phyloP scores from a whole-genome alignment of 2,329 filamentous ascomycete genomes.

The Penicillium thymicola region DNA sequence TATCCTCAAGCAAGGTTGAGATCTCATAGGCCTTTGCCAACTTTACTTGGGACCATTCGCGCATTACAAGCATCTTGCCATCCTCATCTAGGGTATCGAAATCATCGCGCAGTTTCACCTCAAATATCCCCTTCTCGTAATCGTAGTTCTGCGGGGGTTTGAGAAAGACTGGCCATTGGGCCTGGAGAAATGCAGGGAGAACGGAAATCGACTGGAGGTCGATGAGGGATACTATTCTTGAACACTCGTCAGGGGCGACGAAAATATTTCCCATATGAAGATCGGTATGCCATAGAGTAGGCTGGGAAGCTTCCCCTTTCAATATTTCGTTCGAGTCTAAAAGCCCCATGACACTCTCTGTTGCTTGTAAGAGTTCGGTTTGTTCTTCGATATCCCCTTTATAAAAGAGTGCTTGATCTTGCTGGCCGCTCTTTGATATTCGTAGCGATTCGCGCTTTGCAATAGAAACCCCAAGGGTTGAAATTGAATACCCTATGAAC shows the following conservation, averaged over 20 bases:
- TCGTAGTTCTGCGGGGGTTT: slow-evolving; percentile 21
- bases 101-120: slow-evolving; percentile 16
- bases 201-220: slow-evolving; percentile 27
- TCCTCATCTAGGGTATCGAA: slow-evolving; percentile 18
- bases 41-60: slow-evolving; percentile 18
- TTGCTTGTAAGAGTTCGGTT: slow-evolving; percentile 11
- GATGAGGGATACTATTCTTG: slow-evolving; percentile 23
- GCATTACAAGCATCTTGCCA: slow-evolving; percentile 11
- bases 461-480: slow-evolving; percentile 14
- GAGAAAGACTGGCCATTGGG: slow-evolving; percentile 27
- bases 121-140: slow-evolving; percentile 17
- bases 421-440: slow-evolving; percentile 4
- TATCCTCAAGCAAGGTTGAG: slow-evolving; percentile 21
- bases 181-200: slow-evolving; percentile 29
- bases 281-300: slow-evolving; percentile 25
- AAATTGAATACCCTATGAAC: slow-evolving; percentile 15
- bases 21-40: slow-evolving; percentile 33
- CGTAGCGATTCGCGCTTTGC: slow-evolving; percentile 16
- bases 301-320: slow-evolving; percentile 6
- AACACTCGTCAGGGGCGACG: slow-evolving; percentile 19
- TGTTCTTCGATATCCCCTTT: slow-evolving; percentile 14
- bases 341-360: slow-evolving; percentile 11
- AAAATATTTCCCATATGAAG: slow-evolving; percentile 37
- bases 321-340: slow-evolving; percentile 16
- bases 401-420: slow-evolving; percentile 2